Conservation (phyloP, 75 land plant species). For the Selaginella tamariscina region DNA sequence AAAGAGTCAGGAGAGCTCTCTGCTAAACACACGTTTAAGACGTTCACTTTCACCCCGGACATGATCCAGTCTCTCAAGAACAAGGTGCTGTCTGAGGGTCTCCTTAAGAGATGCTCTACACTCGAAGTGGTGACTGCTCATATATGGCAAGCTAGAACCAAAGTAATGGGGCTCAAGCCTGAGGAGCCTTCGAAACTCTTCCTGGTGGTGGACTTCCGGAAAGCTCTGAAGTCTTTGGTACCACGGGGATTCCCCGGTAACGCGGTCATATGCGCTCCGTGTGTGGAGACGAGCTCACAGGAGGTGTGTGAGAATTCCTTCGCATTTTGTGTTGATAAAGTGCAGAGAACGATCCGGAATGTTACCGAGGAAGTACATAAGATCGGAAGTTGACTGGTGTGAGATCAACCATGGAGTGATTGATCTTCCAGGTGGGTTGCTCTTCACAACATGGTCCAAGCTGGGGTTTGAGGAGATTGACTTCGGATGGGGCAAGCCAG, state of each 20-base stretch:
- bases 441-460: slow-evolving; percentile 46
- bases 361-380: not conserved
- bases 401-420: not conserved
- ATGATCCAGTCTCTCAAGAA: slow-evolving; percentile 13
- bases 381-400: slow-evolving; percentile 7
- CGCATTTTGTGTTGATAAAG: not conserved
- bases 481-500: slow-evolving; percentile 51
- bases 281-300: not conserved
- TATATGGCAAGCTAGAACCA: slow-evolving; percentile 45
- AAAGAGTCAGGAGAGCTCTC: too few species aligned
- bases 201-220: slow-evolving; percentile 47
- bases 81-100: slow-evolving; percentile 6
- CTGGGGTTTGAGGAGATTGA: slow-evolving; percentile 45
- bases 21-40: slow-evolving; percentile 6
- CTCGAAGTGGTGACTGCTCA: slow-evolving; percentile 27
- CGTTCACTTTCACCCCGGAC: not conserved
- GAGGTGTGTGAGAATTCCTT: not conserved
- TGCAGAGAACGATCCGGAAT: not conserved
- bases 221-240: slow-evolving; percentile 33
- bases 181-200: slow-evolving; percentile 35
- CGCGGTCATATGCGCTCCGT: slow-evolving; percentile 35
- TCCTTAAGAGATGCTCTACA: slow-evolving; percentile 13
- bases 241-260: slow-evolving; percentile 48
- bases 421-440: not conserved
- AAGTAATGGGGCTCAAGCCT: slow-evolving; percentile 24